Conservation (phyloP, 257 asterid genomes). For the Solanum lignicaule region DNA sequence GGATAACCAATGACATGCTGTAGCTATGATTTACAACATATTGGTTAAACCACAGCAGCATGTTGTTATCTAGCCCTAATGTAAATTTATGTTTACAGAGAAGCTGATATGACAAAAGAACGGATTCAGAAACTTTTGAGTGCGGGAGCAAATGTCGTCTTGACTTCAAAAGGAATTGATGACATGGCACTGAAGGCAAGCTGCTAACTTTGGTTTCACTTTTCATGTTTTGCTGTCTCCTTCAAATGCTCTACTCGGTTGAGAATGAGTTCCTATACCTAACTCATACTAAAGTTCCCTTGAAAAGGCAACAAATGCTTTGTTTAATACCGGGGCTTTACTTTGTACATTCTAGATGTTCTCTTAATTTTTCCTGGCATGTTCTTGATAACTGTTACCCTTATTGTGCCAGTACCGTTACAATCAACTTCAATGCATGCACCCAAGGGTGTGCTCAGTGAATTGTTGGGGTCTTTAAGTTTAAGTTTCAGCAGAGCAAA, state of each 20-base stretch:
- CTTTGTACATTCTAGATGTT: background rate
- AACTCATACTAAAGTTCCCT: background rate
- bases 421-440: background rate
- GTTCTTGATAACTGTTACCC: background rate
- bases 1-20: background rate
- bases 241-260: background rate
- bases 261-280: background rate
- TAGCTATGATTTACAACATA: background rate
- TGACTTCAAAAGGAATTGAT: constrained; percentile 95
- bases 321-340: background rate
- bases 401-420: background rate
- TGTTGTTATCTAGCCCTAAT: background rate
- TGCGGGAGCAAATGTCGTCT: constrained; percentile 94
- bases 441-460: too few relatives aligned
- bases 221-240: background rate
- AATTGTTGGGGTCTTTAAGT: background rate
- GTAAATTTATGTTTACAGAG: constrained; percentile 35
- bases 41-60: background rate
- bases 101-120: constrained; percentile 95
- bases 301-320: background rate
- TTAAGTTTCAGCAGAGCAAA: background rate
- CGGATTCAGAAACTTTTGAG: constrained; percentile 85
- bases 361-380: background rate
- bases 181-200: constrained; percentile 98
- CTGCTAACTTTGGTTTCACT: background rate